Conservation (phyloP, 1,284 basidiomycete species). For the Polyporus tsugae region DNA sequence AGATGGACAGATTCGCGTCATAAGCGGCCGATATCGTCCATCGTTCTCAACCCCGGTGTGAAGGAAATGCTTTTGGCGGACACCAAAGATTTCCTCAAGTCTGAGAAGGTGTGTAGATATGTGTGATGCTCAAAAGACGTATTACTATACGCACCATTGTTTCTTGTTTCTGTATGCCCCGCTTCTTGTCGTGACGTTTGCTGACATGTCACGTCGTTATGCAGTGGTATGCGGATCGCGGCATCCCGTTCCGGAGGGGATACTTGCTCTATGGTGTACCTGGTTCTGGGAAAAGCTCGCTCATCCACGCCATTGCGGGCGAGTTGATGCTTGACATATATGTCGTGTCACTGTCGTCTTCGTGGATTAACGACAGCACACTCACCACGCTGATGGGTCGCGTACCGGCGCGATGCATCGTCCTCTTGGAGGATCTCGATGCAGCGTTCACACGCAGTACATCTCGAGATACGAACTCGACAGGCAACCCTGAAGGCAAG, state of each 20-base stretch:
- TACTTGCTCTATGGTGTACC: conserved; percentile 86
- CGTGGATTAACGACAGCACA: conserved; percentile 81
- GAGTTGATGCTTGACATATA: conserved; percentile 85
- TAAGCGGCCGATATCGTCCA: conserved; percentile 81
- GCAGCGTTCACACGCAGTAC: conserved; percentile 82
- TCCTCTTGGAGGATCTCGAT: conserved; percentile 86
- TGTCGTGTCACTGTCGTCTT: conserved; percentile 77
- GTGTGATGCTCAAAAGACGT: not conserved
- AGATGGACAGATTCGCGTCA: conserved; percentile 84
- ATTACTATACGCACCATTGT: conserved; percentile 18
- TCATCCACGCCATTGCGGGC: conserved; percentile 87
- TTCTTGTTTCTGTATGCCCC: not conserved
- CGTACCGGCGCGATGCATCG: conserved; percentile 83
- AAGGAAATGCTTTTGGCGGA: conserved; percentile 86
- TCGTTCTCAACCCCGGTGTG: conserved; percentile 82
- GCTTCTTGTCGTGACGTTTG: conserved; percentile 13
- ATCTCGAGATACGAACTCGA: conserved; percentile 61
- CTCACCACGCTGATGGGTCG: conserved; percentile 82
- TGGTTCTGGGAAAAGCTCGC: conserved; percentile 82
- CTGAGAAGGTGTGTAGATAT: conserved; percentile 66
- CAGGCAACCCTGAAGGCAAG: conserved; percentile 51
- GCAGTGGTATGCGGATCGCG: conserved; percentile 59
- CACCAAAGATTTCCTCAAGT: conserved; percentile 81
- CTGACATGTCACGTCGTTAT: conserved; percentile 31
- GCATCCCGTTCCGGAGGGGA: conserved; percentile 85